Evolutionary conservation across 768 basidiomycete species (phyloP).

Genomic region (Termitomyces sp.): DNA sequence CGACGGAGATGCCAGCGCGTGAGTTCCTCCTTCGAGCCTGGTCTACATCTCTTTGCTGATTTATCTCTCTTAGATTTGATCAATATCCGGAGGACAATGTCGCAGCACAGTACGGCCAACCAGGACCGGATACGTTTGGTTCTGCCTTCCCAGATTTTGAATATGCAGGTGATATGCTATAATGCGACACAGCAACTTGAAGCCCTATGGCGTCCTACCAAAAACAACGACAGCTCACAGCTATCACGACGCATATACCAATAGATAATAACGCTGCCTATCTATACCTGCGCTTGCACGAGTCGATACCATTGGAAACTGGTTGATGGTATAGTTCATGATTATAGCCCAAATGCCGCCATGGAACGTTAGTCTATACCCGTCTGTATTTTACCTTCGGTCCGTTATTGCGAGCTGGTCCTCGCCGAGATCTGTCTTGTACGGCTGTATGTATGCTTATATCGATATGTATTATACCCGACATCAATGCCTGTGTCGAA

Average conservation of each 20-base stretch:
- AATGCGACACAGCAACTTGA: conserved; percentile 1
- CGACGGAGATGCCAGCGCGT: conserved; percentile 96
- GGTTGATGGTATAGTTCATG: conserved; percentile 1
- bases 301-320: conserved; percentile 4
- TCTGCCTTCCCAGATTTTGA: conserved; percentile 77
- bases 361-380: conserved; percentile 4
- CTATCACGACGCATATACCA: conserved; percentile 3
- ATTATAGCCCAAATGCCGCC: neutral
- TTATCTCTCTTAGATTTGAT: conserved; percentile 59
- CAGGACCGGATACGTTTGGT: conserved; percentile 61
- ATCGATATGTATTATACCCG: neutral
- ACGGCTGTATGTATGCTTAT: conserved; percentile 6
- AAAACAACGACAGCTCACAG: conserved; percentile 4
- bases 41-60: conserved; percentile 14
- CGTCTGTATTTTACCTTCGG: conserved; percentile 11
- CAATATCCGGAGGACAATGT: conserved; percentile 76
- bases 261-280: neutral
- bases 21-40: conserved; percentile 31
- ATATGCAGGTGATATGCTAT: conserved; percentile 43
- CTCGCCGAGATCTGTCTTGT: conserved; percentile 13
- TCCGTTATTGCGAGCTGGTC: conserved; percentile 10
- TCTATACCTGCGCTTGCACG: conserved; percentile 6
- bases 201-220: neutral
- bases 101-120: conserved; percentile 55
- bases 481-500: neutral